Evolutionary conservation across 2,329 filamentous ascomycete genomes (phyloP), one percentile per base, ranked within the genome.

Genomic region (Elsinoe australis): DNA sequence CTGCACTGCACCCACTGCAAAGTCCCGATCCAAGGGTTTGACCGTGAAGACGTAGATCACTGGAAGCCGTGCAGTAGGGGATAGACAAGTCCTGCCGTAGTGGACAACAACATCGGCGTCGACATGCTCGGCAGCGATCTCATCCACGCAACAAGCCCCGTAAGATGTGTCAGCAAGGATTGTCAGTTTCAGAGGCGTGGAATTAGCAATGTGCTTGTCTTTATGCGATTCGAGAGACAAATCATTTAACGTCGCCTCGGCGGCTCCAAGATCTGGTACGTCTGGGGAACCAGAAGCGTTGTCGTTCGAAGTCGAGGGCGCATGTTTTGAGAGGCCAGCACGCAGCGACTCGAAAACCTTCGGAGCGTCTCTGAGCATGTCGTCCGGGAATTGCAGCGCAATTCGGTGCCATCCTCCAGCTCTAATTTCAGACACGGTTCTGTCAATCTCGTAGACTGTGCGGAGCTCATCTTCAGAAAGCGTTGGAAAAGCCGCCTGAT

Each of bases 101-200:
- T 98, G 92, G 10, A 98, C 83, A 1, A 96, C 85, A 0, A 88
- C 86, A 53, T 96, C 84, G 5, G 92, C 89, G 58, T 87, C 77
- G 12, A 87, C 84, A 63, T 98, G 92, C 64, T 98, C 89, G 2
- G 92, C 92, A 0, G 92, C 92, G 32, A 96, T 83, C 68, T 98
- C 92, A 60, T 98, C 92, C 14, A 96, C 89, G 60, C 92, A 98
- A 68, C 92, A 98, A 0, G 90, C 83, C 51, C 92, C 94, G 66
- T 96, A 98, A 1, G 90, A 95, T 2, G 92, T 96, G 65, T 98
- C 92, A 24, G 84, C 92, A 14, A 98, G 72, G 52, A 98, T 89
- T 58, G 85, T 94, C 46, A 96, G 72, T 53, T 73, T 67, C 19
- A 36, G 31, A 3, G 32, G 12, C 7, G n/a, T n/a, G n/a, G n/a